Conservation (phyloP, 441 rosid species). For the Euphorbia schlechtendalii region DNA sequence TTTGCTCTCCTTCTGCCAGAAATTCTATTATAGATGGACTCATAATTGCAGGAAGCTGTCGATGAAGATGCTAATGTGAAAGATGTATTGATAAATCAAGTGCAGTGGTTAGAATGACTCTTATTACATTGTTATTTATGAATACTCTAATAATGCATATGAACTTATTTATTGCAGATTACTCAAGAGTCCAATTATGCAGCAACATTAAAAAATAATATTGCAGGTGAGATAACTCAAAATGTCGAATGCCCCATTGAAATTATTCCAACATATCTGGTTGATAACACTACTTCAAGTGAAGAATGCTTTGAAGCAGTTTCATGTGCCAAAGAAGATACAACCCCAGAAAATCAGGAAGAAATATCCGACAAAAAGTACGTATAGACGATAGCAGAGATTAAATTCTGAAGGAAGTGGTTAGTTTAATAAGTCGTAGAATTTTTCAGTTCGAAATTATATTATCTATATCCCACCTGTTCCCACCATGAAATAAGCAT, state of each 20-base stretch:
- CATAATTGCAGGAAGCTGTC: slow-evolving; percentile 16
- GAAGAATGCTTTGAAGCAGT: slow-evolving; percentile 14
- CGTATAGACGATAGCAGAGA: slow-evolving; percentile 1
- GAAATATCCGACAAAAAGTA: not conserved
- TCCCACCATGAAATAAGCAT: not conserved
- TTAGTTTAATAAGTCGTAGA: not conserved
- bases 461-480: not conserved
- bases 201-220: slow-evolving; percentile 10
- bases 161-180: slow-evolving; percentile 16
- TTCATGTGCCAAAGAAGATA: slow-evolving; percentile 8
- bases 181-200: slow-evolving; percentile 15
- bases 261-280: slow-evolving; percentile 10
- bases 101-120: slow-evolving; percentile 24
- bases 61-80: slow-evolving; percentile 3
- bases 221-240: slow-evolving; percentile 6
- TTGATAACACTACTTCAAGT: slow-evolving; percentile 3
- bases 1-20: no score
- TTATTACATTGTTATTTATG: not conserved
- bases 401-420: not conserved
- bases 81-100: slow-evolving; percentile 6
- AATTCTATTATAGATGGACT: no score
- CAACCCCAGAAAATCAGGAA: not conserved
- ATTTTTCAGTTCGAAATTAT: not conserved
- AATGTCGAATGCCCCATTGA: slow-evolving; percentile 13
- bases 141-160: not conserved